Conservation (phyloP, 805 yeast genomes). For the Barnettozyma pratensis region DNA sequence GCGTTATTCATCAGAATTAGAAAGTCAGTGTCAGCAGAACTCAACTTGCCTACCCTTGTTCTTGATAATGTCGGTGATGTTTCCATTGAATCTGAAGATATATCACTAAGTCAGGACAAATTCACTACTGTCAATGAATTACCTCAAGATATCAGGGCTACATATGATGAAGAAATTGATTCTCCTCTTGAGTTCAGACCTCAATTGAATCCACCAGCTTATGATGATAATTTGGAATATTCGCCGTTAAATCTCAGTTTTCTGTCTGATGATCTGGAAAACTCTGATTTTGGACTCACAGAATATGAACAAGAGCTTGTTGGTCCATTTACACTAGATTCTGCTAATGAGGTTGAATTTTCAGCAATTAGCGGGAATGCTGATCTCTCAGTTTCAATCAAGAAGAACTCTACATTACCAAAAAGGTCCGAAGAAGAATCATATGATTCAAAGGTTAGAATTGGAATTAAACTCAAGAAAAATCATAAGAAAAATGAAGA, state of each 20-base stretch:
- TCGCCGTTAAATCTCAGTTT: constrained; percentile 11
- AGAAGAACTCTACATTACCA: not conserved
- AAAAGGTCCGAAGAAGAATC: too few relatives aligned
- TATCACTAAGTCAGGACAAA: too few relatives aligned
- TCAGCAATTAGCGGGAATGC: not conserved
- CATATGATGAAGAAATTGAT: too few relatives aligned
- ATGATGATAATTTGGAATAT: not conserved
- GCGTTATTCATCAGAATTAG: not conserved
- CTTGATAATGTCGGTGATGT: too few relatives aligned
- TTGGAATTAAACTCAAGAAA: too few relatives aligned
- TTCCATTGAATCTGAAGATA: too few relatives aligned
- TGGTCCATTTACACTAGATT: constrained; percentile 14
- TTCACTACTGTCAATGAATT: too few relatives aligned
- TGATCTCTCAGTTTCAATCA: constrained; percentile 1
- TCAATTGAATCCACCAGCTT: not conserved
- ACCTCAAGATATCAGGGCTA: too few relatives aligned
- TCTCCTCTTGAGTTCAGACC: not conserved
- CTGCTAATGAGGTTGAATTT: constrained; percentile 10
- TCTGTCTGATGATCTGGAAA: constrained; percentile 16
- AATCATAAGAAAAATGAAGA: not conserved
- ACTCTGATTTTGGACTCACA: not conserved
- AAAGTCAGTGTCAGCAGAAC: too few relatives aligned
- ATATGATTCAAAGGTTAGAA: too few relatives aligned
- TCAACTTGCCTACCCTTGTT: too few relatives aligned
- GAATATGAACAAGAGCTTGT: not conserved